A percentile compares a stretch with the other conserved stretches of the same genome.
Conservation (phyloP, 1,284 basidiomycete species). For the Pseudomicrostroma phylloplanum region DNA sequence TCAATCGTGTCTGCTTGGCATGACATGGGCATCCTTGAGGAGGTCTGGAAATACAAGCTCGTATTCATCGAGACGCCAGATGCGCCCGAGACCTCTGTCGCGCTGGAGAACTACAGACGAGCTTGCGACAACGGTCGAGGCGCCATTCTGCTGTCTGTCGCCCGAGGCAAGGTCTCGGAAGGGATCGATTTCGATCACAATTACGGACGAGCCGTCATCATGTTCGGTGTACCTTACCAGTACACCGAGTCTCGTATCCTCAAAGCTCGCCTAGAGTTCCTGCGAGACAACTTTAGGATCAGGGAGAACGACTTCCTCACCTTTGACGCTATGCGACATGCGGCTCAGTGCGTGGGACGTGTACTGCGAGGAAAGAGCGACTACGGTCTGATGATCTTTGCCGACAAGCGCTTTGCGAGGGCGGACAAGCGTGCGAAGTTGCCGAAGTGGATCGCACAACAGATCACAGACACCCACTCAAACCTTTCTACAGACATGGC, state of each 20-base stretch:
- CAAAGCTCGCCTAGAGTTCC: slow-evolving; percentile 92
- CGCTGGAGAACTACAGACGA: slow-evolving; percentile 91
- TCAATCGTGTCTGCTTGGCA: slow-evolving; percentile 99
- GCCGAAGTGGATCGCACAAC: slow-evolving; percentile 98
- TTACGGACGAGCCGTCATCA: slow-evolving; percentile 96
- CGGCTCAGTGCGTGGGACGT: slow-evolving; percentile 96
- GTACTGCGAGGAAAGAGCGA: slow-evolving; percentile 97
- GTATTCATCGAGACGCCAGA: slow-evolving; percentile 99
- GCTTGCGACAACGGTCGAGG: slow-evolving; percentile 98
- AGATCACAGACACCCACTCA: slow-evolving; percentile 84
- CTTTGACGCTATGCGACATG: slow-evolving; percentile 99
- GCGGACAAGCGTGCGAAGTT: slow-evolving; percentile 95
- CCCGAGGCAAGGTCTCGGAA: slow-evolving; percentile 97
- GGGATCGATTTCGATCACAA: slow-evolving; percentile 98
- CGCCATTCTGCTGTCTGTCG: slow-evolving; percentile 91
- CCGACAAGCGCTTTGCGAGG: slow-evolving; percentile 93
- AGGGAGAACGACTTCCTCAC: slow-evolving; percentile 97
- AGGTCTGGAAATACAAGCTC: slow-evolving; percentile 99
- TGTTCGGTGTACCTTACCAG: slow-evolving; percentile 99
- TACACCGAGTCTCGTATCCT: slow-evolving; percentile 98
- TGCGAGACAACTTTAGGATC: slow-evolving; percentile 96
- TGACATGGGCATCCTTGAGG: slow-evolving; percentile 98
- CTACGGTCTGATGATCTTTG: slow-evolving; percentile 99
- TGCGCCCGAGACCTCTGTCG: slow-evolving; percentile 96
- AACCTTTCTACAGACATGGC: slow-evolving; percentile 99